Base-by-base conservation (phyloP, 2,329 filamentous ascomycete genomes). In the Colletotrichum sp. region DNA sequence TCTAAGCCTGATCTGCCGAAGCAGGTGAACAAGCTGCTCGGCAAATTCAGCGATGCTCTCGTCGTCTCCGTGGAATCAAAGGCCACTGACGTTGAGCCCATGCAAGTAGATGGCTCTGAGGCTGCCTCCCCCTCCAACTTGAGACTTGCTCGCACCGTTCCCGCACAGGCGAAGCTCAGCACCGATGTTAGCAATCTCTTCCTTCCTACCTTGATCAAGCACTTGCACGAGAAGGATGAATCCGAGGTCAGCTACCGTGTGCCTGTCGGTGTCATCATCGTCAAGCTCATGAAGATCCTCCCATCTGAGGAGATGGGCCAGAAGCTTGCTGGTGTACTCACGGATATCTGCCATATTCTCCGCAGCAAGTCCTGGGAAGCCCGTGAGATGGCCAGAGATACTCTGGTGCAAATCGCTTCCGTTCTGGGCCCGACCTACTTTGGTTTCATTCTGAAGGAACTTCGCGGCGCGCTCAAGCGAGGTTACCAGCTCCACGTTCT, bases 401-500 rank as follows among this genome's bases (percentile, higher is more conserved):
- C 97, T 0, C 88, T 99, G 34, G 92, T 94, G 21, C 94, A 97
- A 75, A 97, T 98, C 78, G 91, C 95, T 12, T 89, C 91, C 13
- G 89, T 98, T 38, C 89, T 98, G 52, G 97, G 97, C 0, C 91
- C 96, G 0, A 89, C 91, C 2, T 97, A 95, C 82, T 94, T 99
- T 79, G 94, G 94, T 3, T 98, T 98, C 83, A 93, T 99, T n/a
- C 87, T 99, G 73, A 97, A 96, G 81, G 96, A 98, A 82, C 87
- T 99, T 28, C 91, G 95, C 65, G 93, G 94, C 73, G 95, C 96
- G 8, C 89, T 99, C 14, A 93, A 93, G 62, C 91, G 93, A 80
- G 97, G 97, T 6, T 98, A 97, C 81, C 97, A 99, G 81, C 90
- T 98, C 52, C 97, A 99, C 83, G 96, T 99, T 12, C 88, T 99